These are phyloP conservation scores for Gigaspora rosea DNA, from an alignment of 192 early-diverging fungal species.

Conservation along the genomic window DNA sequence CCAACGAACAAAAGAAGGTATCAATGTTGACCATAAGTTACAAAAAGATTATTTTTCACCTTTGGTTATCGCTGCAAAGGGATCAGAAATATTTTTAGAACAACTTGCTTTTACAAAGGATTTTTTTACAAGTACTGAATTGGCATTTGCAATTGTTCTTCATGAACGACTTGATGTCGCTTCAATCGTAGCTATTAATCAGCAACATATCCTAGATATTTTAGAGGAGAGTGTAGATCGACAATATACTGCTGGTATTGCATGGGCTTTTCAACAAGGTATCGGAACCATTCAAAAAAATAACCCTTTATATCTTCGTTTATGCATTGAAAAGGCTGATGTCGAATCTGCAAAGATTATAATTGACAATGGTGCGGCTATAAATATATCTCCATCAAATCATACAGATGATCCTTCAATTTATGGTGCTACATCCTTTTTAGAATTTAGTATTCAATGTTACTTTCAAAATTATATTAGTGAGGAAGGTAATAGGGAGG, in stretches of 20 bases:
- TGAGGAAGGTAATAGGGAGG: constrained; percentile 6
- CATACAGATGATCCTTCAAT: neutral
- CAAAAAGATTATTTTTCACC: constrained; percentile 22
- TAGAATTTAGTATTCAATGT: constrained; percentile 33
- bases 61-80: neutral
- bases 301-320: constrained; percentile 26
- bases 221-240: constrained; percentile 34
- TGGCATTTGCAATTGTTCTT: constrained; percentile 27
- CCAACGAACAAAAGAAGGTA: neutral
- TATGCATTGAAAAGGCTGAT: constrained; percentile 33
- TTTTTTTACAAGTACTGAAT: constrained; percentile 25
- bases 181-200: neutral
- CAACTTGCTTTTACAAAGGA: neutral
- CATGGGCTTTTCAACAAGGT: constrained; percentile 30
- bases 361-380: constrained; percentile 12
- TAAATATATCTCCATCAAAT: constrained; percentile 29
- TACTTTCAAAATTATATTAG: constrained; percentile 17
- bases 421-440: constrained; percentile 25
- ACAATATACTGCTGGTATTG: constrained; percentile 23
- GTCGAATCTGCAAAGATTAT: constrained; percentile 12
- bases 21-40: neutral
- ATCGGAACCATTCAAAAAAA: constrained; percentile 21
- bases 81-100: constrained; percentile 1
- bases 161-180: constrained; percentile 32
- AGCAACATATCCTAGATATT: constrained; percentile 31